A percentile compares a stretch with the other conserved stretches of the same genome.
Evolutionary conservation across 2,329 filamentous ascomycete genomes (phyloP).

Genomic region (Westerdykella aurantiaca): DNA sequence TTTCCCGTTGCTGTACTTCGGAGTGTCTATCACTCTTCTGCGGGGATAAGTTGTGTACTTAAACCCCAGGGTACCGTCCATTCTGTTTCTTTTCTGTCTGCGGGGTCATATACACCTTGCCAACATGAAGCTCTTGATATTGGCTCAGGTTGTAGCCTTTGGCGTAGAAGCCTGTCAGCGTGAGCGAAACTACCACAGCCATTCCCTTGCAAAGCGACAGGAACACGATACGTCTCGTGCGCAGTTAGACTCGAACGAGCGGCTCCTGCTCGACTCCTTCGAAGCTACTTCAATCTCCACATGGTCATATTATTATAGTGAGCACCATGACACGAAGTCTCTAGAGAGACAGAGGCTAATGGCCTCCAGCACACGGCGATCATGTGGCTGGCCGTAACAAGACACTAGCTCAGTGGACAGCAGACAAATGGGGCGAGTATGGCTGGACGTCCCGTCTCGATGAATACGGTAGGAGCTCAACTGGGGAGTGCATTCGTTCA

Average conservation of each 20-base stretch:
- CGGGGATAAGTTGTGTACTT: conserved; percentile 8
- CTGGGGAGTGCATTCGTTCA: not conserved
- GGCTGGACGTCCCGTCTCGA: conserved; percentile 34
- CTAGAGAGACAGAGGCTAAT: conserved; percentile 9
- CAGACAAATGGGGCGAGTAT: conserved; percentile 32
- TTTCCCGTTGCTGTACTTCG: not conserved
- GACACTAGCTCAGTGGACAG: conserved; percentile 39
- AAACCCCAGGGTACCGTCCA: conserved; percentile 5
- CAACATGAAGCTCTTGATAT: conserved; percentile 21
- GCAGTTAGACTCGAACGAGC: conserved; percentile 34
- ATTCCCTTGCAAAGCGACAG: conserved; percentile 24
- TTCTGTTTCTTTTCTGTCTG: conserved; percentile 1
- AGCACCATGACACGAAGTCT: conserved; percentile 1
- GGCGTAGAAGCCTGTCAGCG: conserved; percentile 32
- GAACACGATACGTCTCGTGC: conserved; percentile 23
- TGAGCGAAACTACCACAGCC: conserved; percentile 21
- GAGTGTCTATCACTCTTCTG: no score
- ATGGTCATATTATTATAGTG: conserved; percentile 38
- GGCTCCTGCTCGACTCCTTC: conserved; percentile 38
- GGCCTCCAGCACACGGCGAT: conserved; percentile 23
- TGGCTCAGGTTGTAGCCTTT: conserved; percentile 23
- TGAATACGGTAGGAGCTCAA: conserved; percentile 27
- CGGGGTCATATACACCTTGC: not conserved
- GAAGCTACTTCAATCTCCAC: conserved; percentile 36
- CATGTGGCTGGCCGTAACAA: conserved; percentile 32